These are phyloP conservation scores for Pachysandra terminalis DNA, from an alignment of 164 flowering plant genomes.

Conservation along the genomic window DNA sequence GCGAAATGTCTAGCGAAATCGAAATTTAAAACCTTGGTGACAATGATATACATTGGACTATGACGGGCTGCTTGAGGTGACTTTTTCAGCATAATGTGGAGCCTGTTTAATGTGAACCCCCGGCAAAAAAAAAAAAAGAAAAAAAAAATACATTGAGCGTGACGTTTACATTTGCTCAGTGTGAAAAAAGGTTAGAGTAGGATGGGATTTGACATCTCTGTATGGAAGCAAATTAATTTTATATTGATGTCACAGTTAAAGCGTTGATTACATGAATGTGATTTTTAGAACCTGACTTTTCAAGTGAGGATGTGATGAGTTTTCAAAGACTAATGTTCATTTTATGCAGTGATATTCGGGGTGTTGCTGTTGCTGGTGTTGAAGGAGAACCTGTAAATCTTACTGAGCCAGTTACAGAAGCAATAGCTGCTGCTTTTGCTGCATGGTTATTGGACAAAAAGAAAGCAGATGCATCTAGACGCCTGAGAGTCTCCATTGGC, in stretches of 20 bases:
- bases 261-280: background rate
- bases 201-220: background rate
- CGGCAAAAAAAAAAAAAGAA: no score
- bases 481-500: slow-evolving; percentile 78
- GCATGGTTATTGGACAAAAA: slow-evolving; percentile 81
- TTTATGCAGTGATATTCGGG: slow-evolving; percentile 84
- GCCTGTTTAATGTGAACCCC: no score
- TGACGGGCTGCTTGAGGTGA: background rate
- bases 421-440: slow-evolving; percentile 93
- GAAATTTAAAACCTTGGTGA: no score
- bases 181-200: background rate
- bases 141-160: no score
- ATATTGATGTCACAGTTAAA: background rate
- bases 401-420: slow-evolving; percentile 86
- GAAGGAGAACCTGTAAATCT: slow-evolving; percentile 92
- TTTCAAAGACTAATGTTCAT: slow-evolving; percentile 1
- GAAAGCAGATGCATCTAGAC: slow-evolving; percentile 46
- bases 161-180: background rate
- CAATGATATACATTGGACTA: background rate
- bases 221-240: background rate
- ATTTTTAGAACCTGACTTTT: background rate
- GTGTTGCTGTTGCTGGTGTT: slow-evolving; percentile 95
- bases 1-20: no score
- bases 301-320: background rate
- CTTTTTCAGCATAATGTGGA: background rate